Evolutionary conservation across 495 filamentous ascomycete genomes (phyloP).

Genomic region (Aspergillus diversus): DNA sequence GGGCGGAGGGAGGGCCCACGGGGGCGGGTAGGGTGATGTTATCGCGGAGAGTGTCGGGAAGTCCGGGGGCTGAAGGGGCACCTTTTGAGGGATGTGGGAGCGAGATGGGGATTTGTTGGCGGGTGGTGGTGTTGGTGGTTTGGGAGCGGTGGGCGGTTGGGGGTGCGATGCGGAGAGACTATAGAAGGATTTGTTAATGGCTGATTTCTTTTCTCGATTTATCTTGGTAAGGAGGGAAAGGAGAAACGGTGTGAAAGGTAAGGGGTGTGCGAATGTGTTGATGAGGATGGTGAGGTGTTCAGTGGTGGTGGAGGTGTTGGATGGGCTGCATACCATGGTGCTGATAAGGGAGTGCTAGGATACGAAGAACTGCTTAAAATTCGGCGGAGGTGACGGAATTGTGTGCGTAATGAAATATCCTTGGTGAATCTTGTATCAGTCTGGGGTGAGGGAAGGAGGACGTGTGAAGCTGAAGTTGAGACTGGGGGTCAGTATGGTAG

Average conservation of each 20-base stretch:
- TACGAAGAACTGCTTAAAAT: too few relatives aligned
- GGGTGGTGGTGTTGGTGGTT: constrained; percentile 60
- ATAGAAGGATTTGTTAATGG: constrained; percentile 7
- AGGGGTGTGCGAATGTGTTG: background rate
- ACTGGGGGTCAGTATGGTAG: background rate
- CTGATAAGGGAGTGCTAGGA: too few relatives aligned
- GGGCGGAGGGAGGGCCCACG: constrained; percentile 48
- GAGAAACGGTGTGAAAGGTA: constrained; percentile 8
- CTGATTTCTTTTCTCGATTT: background rate
- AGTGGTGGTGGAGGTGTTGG: too few relatives aligned
- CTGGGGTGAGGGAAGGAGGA: background rate
- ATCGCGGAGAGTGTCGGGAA: constrained; percentile 88
- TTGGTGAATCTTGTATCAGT: too few relatives aligned
- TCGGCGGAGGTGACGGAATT: too few relatives aligned
- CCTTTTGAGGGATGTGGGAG: constrained; percentile 52
- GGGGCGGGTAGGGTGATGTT: constrained; percentile 64
- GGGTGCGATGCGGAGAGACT: constrained; percentile 92
- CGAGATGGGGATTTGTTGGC: constrained; percentile 34
- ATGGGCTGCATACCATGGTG: too few relatives aligned
- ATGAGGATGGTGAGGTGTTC: background rate
- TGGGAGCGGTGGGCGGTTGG: constrained; percentile 57
- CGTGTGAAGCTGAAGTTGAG: constrained; percentile 16
- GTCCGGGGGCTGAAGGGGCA: constrained; percentile 86
- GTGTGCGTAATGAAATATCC: too few relatives aligned
- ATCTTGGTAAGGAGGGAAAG: background rate